Conservation (phyloP, 1,139 yeast species). For the Blastobotrys proliferans region DNA sequence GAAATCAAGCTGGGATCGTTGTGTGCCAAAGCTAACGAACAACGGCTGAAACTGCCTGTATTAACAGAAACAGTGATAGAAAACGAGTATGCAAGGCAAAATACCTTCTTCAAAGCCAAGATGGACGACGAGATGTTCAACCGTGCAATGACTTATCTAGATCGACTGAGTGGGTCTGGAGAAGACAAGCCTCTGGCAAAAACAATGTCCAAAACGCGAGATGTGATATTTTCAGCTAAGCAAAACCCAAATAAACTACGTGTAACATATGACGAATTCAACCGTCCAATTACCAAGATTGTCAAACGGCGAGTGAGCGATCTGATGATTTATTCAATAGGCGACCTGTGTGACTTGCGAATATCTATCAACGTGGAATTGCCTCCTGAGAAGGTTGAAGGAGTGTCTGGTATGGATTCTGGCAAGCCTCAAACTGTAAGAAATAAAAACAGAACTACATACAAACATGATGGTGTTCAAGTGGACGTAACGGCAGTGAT, state of each 20-base stretch:
- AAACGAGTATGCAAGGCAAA: conserved; percentile 48
- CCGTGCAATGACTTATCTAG: conserved; percentile 54
- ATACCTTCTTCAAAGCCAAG: conserved; percentile 64
- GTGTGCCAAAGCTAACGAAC: conserved; percentile 60
- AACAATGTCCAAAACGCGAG: conserved; percentile 20
- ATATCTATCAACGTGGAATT: conserved; percentile 72
- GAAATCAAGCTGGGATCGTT: conserved; percentile 81
- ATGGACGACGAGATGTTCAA: conserved; percentile 65
- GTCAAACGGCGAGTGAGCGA: conserved; percentile 70
- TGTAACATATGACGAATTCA: conserved; percentile 29
- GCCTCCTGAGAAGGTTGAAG: conserved; percentile 41
- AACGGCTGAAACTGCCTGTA: conserved; percentile 65
- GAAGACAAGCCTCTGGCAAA: conserved; percentile 14
- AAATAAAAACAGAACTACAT: conserved; percentile 45
- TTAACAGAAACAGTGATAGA: conserved; percentile 70
- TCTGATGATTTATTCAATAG: conserved; percentile 68
- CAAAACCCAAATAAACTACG: conserved; percentile 39
- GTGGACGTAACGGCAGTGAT: conserved; percentile 35
- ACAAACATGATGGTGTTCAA: conserved; percentile 29
- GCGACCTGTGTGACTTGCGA: conserved; percentile 69
- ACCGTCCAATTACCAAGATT: conserved; percentile 53
- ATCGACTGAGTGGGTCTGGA: conserved; percentile 36
- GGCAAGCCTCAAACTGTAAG: conserved; percentile 42
- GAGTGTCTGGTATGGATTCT: conserved; percentile 14
- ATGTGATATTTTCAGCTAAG: conserved; percentile 17